Percentiles rank a stretch among this genome's conserved stretches.
These are phyloP conservation scores for Dactylonectria estremocensis DNA, from an alignment of 2,329 filamentous ascomycete species.

Conservation along the genomic window DNA sequence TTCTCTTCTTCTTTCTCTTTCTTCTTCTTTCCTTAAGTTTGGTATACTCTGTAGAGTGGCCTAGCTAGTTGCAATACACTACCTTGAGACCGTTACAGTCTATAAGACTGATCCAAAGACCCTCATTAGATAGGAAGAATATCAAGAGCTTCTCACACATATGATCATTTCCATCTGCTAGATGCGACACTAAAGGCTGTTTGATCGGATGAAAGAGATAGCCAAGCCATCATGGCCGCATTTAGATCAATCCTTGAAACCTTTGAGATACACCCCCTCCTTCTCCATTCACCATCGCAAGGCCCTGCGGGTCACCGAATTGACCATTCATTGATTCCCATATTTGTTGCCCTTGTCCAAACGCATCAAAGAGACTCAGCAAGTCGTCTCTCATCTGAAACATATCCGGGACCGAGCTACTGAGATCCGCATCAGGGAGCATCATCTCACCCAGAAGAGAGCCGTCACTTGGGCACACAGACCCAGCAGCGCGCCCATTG, in stretches of 20 bases:
- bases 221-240: too few species aligned
- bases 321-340: slow-evolving; percentile 21
- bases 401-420: slow-evolving; percentile 48
- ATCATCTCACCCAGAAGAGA: slow-evolving; percentile 26
- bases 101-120: slow-evolving; percentile 1
- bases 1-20: too few species aligned
- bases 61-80: too few species aligned
- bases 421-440: slow-evolving; percentile 18
- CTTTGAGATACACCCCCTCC: slow-evolving; percentile 49
- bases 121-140: slow-evolving; percentile 1
- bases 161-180: background rate
- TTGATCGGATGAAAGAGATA: too few species aligned
- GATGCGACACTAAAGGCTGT: background rate
- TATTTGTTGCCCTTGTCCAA: slow-evolving; percentile 49
- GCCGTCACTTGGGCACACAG: background rate
- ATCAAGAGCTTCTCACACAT: background rate
- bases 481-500: too few species aligned
- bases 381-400: slow-evolving; percentile 53
- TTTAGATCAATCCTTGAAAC: slow-evolving; percentile 50
- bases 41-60: too few species aligned
- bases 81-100: background rate
- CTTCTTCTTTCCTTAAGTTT: too few species aligned
- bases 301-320: slow-evolving; percentile 22
- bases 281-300: slow-evolving; percentile 17
- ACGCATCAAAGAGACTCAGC: slow-evolving; percentile 53